Base-by-base conservation (phyloP, 2,329 filamentous ascomycete species). In the Knufia petricola region DNA sequence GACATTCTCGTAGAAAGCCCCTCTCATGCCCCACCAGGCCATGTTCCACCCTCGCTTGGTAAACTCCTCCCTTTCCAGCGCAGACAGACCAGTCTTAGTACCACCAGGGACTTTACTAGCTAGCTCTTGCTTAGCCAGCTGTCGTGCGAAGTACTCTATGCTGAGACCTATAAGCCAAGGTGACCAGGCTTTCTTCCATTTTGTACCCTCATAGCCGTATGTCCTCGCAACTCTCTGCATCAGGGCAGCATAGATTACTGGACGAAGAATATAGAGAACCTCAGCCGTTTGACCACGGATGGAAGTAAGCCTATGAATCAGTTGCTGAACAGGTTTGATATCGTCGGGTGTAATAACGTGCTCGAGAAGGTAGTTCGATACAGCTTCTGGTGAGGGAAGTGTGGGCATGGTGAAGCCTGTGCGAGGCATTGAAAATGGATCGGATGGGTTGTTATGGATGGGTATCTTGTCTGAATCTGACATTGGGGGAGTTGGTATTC, bases 291-390 rank as follows among this genome's bases (percentile, higher is more conserved):
- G 87, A 1, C 88, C 88, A 53, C 84, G 82, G 1, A 92, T 75
- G 2, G 64, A 67, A 24, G 73, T 73, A 2, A 75, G 76, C 30
- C 81, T 81, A 63, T 94, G 89, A n/a, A 96, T 74, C 4, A 98
- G 77, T 47, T 85, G 82, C 30, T 84, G 83, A 0, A 92, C 87
- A 0, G 90, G 86, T 65, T 95, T 95, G 71, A 98, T 92, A 63
- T 96, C 92, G 67, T 98, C 92, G 7, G 92, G 87, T 0, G 87
- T 95, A 40, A 98, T 75, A 10, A 96, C 90, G 56, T 94, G 89
- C 28, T 84, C 83, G 20, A 94, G 79, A 3, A 98, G 78, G 65
- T 94, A 98, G 38, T 79, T 80, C 44, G 86, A 87, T 51, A 95
- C 89, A 58, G 95, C 87, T 46, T 82, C 77, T 1, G 84, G 78